These are phyloP conservation scores for Pestalotiopsis sp. DNA, from an alignment of 2,329 filamentous ascomycete species.

Conservation along the genomic window DNA sequence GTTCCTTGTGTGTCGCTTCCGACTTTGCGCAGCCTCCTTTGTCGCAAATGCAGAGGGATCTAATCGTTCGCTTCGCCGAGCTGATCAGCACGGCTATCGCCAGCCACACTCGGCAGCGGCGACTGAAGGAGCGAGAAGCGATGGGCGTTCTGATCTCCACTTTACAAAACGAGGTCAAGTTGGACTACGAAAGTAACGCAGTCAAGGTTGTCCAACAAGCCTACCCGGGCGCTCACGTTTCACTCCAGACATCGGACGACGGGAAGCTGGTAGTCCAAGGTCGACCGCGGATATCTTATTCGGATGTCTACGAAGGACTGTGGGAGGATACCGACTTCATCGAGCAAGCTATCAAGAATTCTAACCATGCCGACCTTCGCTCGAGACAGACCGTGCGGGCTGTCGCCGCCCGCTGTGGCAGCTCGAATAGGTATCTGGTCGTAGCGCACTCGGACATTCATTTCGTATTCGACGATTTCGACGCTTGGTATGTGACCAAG, in stretches of 20 bases:
- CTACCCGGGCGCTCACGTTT: conserved; percentile 7
- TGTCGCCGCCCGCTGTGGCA: conserved; percentile 12
- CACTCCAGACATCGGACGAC: neutral
- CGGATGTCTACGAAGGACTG: conserved; percentile 10
- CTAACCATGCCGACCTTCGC: conserved; percentile 6
- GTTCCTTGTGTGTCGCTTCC: conserved; percentile 14
- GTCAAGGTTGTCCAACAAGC: neutral
- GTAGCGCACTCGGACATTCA: conserved; percentile 40
- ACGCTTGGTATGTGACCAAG: conserved; percentile 45
- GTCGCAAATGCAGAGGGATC: neutral
- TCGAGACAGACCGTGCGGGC: conserved; percentile 4
- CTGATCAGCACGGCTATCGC: conserved; percentile 8
- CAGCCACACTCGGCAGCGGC: conserved; percentile 7
- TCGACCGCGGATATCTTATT: neutral
- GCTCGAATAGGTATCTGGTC: conserved; percentile 5
- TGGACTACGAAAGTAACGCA: conserved; percentile 3
- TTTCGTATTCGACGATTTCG: conserved; percentile 47
- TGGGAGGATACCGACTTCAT: conserved; percentile 14
- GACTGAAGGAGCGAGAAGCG: conserved; percentile 5
- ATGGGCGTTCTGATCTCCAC: conserved; percentile 7
- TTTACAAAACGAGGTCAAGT: neutral
- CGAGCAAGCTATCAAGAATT: conserved; percentile 6
- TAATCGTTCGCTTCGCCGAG: conserved; percentile 12
- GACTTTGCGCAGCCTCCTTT: conserved; percentile 4
- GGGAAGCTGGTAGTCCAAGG: conserved; percentile 4